Percentiles rank a stretch among this genome's conserved stretches.
These are phyloP conservation scores for Panicum miliaceum DNA, from an alignment of 176 grass and related monocot genomes.

Conservation along the genomic window DNA sequence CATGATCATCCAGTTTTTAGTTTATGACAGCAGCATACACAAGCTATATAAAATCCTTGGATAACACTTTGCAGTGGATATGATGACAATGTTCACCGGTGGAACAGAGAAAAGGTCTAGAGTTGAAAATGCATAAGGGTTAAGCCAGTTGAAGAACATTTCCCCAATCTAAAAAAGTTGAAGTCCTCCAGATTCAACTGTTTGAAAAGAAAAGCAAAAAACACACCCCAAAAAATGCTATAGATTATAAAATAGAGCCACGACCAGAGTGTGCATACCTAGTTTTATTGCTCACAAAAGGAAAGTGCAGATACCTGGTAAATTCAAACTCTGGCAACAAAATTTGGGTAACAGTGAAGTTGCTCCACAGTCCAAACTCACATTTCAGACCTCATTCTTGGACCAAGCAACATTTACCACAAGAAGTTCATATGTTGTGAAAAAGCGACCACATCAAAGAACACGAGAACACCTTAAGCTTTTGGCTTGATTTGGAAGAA, in stretches of 20 bases:
- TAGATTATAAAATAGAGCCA: not conserved
- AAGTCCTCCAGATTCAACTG: not conserved
- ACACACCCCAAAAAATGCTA: not conserved
- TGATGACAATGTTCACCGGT: not conserved
- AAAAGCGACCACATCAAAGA: not conserved
- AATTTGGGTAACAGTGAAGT: not conserved
- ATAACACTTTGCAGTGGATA: not conserved
- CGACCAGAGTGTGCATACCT: conserved; percentile 14
- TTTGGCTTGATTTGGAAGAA: conserved; percentile 2
- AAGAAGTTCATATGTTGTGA: not conserved
- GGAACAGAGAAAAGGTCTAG: not conserved
- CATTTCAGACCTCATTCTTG: not conserved
- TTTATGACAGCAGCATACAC: not conserved
- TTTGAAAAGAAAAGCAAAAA: not conserved
- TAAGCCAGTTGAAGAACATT: not conserved
- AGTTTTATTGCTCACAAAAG: not conserved
- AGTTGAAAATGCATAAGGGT: not conserved
- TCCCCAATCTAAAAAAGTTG: too few species aligned
- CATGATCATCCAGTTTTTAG: not conserved
- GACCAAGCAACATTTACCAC: not conserved
- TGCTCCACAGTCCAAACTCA: not conserved
- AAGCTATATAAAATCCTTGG: not conserved
- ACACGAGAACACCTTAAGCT: not conserved
- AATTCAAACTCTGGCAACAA: not conserved
- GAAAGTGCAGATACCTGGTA: not conserved